Base-by-base conservation (phyloP, 495 filamentous ascomycete genomes). In the Aeminium ludgeri region DNA sequence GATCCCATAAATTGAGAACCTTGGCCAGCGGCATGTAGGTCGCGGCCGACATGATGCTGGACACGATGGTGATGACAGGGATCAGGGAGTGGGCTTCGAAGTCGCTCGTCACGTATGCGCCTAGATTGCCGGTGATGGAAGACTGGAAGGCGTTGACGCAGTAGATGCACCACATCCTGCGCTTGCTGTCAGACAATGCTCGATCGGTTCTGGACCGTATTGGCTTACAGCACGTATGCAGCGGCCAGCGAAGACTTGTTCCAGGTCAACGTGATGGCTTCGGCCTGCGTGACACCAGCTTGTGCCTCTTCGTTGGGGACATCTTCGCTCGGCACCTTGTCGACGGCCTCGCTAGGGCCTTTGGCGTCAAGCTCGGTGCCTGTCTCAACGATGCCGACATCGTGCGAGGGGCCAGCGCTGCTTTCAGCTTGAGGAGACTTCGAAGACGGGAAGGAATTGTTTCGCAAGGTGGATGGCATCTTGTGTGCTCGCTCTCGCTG, bases 81-180 rank as follows among this genome's bases (percentile, higher is more conserved):
- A 64, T 63, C 6, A 71, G 49, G 15, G 66, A 68, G 48, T 72
- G 68, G n/a, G 46, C 40, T 18, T 45, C 40, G 46, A 70, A 70
- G 39, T 51, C 43, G 49, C 60, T 65, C 36, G 67, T 69, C 40
- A 67, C 66, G 50, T 55, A 70, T 20, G 65, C 60, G 20, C 48
- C 50, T 15, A 70, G 52, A 31, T 56, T 59, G 45, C 44, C 40
- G 36, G 56, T 53, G 39, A 65, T 63, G 23, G 59, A 54, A 35
- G 63, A 58, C 43, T 67, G 60, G 25, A 70, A 49, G 11, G 63
- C 57, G 37, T 69, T 62, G 57, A 67, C 55, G 43, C 71, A 68
- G 52, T 67, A 68, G 42, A 70, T 55, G 30, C 67, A 57, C 45
- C 64, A 65, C 10, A 66, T 66, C 12, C 61, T 67, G 29, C 17